Evolutionary conservation across 106 monocot species (phyloP).

Genomic region (Allium cepa): DNA sequence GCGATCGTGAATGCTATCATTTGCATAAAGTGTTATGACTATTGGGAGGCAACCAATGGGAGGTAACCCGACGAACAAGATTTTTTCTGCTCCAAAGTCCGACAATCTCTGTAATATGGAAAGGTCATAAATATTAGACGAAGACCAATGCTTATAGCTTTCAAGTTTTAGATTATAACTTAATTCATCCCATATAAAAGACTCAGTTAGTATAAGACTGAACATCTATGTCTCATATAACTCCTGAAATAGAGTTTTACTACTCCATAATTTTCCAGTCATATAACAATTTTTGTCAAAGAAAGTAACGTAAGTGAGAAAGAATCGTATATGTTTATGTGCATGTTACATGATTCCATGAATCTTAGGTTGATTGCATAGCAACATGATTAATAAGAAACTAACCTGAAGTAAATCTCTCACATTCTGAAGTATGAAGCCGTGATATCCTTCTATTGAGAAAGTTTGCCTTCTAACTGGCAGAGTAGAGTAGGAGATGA

Average conservation of each 20-base stretch:
- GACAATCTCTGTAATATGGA: constrained; percentile 20
- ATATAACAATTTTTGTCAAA: no score
- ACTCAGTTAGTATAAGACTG: no score
- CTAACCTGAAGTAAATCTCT: constrained; percentile 42
- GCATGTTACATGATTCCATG: no score
- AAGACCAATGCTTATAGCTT: no score
- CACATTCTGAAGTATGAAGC: constrained; percentile 29
- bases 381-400: neutral
- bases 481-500: constrained; percentile 34
- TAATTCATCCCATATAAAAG: no score
- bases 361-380: neutral
- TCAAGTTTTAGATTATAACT: no score
- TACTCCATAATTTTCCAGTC: no score
- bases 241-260: no score
- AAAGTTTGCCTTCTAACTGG: constrained; percentile 30
- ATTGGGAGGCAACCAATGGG: constrained; percentile 60
- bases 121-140: no score
- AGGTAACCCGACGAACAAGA: constrained; percentile 43
- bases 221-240: no score
- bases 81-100: constrained; percentile 36
- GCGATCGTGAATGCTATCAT: constrained; percentile 32
- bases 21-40: constrained; percentile 44
- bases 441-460: constrained; percentile 41
- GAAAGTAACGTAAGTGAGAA: no score
- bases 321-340: no score